Evolutionary conservation across 768 basidiomycete species (phyloP).

Genomic region (Gymnopilus junonius): DNA sequence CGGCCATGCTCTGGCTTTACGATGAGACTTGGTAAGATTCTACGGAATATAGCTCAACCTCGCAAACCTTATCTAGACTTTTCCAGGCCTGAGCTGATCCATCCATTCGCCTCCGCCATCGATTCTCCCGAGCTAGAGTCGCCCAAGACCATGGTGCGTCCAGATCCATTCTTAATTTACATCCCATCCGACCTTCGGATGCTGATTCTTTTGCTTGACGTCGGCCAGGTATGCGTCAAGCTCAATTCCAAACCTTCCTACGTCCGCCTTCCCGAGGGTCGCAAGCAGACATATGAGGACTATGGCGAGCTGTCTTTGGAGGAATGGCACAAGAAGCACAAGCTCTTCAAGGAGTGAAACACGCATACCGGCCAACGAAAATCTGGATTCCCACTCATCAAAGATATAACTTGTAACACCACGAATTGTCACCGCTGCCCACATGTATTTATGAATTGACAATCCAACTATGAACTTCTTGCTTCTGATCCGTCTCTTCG

Average conservation of each 20-base stretch:
- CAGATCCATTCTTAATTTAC: not conserved
- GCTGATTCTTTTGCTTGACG: constrained; percentile 1
- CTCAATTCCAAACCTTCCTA: constrained; percentile 58
- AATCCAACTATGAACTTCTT: not conserved
- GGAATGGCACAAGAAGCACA: constrained; percentile 61
- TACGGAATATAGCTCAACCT: not conserved
- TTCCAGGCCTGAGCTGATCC: constrained; percentile 62
- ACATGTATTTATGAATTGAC: not conserved
- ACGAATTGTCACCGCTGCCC: not conserved
- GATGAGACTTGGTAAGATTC: constrained; percentile 53
- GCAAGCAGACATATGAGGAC: constrained; percentile 47
- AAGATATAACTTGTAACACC: not conserved
- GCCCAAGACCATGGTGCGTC: constrained; percentile 54
- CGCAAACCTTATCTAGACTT: not conserved
- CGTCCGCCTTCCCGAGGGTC: constrained; percentile 65
- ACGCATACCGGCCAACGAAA: not conserved
- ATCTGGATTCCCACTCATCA: not conserved
- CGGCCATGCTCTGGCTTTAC: constrained; percentile 70
- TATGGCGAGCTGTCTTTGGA: constrained; percentile 56
- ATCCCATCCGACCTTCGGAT: not conserved
- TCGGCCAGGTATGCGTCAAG: constrained; percentile 47
- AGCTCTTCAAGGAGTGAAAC: constrained; percentile 36
- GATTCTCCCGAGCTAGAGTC: constrained; percentile 59
- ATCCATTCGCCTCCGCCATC: constrained; percentile 72
- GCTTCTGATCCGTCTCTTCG: not conserved